Conservation (phyloP, 2,329 filamentous ascomycete species). For the Pezicula carpinea region DNA sequence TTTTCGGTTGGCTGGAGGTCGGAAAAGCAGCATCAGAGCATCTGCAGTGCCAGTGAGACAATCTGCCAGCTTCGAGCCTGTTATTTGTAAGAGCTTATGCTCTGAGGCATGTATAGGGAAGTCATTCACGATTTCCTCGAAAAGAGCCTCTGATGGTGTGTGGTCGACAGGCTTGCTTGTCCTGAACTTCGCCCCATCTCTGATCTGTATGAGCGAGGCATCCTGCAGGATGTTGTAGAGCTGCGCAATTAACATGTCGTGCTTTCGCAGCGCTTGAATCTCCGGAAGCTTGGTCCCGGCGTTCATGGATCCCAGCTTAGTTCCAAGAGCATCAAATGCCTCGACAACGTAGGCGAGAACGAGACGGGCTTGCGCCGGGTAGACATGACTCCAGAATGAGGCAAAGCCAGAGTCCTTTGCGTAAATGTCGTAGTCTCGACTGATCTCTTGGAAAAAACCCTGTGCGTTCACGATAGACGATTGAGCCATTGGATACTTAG, state of each 20-base stretch:
- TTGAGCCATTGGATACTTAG: no score
- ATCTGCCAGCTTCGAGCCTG: constrained; percentile 14
- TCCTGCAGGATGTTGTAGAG: constrained; percentile 27
- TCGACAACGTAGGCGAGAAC: constrained; percentile 30
- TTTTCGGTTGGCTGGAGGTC: constrained; percentile 13
- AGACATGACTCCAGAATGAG: constrained; percentile 23
- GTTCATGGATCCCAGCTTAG: constrained; percentile 15
- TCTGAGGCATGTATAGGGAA: constrained; percentile 28
- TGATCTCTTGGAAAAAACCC: no score
- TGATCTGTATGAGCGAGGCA: constrained; percentile 10
- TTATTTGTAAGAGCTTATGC: constrained; percentile 14
- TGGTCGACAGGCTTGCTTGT: constrained; percentile 9
- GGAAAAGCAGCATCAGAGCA: constrained; percentile 19
- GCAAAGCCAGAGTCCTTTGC: no score
- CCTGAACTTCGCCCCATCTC: constrained; percentile 4
- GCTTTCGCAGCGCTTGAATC: constrained; percentile 17
- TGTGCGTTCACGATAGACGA: no score
- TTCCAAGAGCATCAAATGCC: constrained; percentile 28
- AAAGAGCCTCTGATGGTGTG: constrained; percentile 16
- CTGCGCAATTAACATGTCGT: constrained; percentile 24
- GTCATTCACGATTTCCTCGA: constrained; percentile 19
- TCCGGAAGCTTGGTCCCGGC: constrained; percentile 18
- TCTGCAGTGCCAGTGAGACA: constrained; percentile 20
- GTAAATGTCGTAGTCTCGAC: no score
- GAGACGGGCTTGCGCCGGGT: constrained; percentile 25